Base-by-base conservation (phyloP, 352 stramenopile species). In the Phytophthora brassicae region DNA sequence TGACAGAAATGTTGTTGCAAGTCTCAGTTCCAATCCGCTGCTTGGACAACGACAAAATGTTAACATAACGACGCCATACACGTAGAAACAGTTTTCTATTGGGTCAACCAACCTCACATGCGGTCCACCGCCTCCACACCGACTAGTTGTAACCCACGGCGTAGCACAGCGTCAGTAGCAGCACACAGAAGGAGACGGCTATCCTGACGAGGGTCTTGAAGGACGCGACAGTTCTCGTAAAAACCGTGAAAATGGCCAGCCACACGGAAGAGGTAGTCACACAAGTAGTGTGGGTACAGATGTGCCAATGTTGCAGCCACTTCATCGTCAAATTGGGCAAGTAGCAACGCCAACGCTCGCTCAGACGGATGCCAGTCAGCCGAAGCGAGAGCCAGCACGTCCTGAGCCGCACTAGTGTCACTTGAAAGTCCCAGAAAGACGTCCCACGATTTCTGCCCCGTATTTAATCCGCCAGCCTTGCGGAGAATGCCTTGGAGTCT, bases 251-350 rank as follows among this genome's bases (percentile, higher is more conserved):
- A 93, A 24, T 90, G 77, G 50, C 69, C 73, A 19, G 81, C 81
- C 43, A 95, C 72, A 47, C 84, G 81, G 68, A 90, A 95, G 20
- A 95, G 60, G 55, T 93, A 95, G 59, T 92, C 84, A 66, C 84
- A 92, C 51, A 95, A 58, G 41, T 82, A 83, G 56, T 93, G 84
- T 43, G 86, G 82, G 42, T 85, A 79, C 62, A 92, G 66, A 19
- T 92, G 76, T 14, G 72, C 64, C 52, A 89, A 64, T 13, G 81
- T 67, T 11, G 67, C 55, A 6, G 70, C 49, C 16, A 93, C 72
- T 59, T 91, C 86, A 55, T 95, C 86, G 47, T 93, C 79, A 60
- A 95, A 91, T 60, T 95, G 86, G 12, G 67, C 63, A 20, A 95
- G 62, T 31, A 92, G 58, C 68, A 95, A 60, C n/a, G 82, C 84